phyloP scores from a whole-genome alignment of 1,284 basidiomycete species.

The Sanghuangporus weigelae region DNA sequence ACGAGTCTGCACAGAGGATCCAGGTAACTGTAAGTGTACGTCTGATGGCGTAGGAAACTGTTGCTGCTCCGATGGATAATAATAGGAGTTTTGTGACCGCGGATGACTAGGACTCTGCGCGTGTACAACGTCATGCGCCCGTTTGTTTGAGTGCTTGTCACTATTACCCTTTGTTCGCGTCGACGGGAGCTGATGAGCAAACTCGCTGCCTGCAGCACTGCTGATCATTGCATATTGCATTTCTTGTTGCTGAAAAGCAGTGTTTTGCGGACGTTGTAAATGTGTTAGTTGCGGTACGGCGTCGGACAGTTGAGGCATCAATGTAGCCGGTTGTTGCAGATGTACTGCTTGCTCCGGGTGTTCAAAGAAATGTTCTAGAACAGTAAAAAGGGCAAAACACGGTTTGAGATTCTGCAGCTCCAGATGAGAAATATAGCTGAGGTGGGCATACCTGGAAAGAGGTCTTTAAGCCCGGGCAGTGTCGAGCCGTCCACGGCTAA shows the following conservation, averaged over 20 bases:
- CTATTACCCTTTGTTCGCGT: not conserved
- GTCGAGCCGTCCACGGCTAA: slow-evolving; percentile 3
- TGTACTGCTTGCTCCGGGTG: not conserved
- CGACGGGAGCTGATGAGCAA: not conserved
- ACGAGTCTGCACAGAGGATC: not conserved
- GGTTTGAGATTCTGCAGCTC: not conserved
- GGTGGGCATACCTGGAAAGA: slow-evolving; percentile 12
- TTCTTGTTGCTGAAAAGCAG: not conserved
- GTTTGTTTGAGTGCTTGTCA: not conserved
- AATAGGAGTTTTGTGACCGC: not conserved
- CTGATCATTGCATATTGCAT: not conserved
- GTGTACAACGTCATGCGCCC: not conserved
- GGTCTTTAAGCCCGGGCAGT: slow-evolving; percentile 11
- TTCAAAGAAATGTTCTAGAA: slow-evolving; percentile 7
- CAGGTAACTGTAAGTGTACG: not conserved
- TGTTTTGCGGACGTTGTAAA: not conserved
- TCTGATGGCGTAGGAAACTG: not conserved
- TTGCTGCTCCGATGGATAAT: not conserved
- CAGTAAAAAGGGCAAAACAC: not conserved
- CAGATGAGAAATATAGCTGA: not conserved
- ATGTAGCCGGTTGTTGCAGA: not conserved
- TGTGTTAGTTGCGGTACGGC: not conserved
- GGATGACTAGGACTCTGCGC: not conserved
- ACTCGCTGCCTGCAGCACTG: not conserved
- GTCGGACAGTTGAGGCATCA: not conserved